These are phyloP conservation scores for Penicillium samsonianum DNA, from an alignment of 495 filamentous ascomycete species.

Conservation along the genomic window DNA sequence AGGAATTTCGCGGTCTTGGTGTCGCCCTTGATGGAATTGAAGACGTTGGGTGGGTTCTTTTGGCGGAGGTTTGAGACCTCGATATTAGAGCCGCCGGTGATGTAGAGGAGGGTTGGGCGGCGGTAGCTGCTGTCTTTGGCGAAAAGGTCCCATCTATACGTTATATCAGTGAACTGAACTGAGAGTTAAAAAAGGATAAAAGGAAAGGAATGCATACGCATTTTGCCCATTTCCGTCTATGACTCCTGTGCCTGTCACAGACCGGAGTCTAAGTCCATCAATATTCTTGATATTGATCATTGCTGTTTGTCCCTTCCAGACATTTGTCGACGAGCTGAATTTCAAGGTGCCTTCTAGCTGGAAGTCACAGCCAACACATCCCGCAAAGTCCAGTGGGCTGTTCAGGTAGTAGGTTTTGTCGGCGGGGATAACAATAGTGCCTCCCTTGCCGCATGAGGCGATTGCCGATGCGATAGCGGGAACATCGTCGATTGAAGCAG, in stretches of 20 bases:
- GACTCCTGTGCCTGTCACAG: slow-evolving; percentile 40
- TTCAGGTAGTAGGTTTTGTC: slow-evolving; percentile 43
- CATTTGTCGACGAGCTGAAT: slow-evolving; percentile 35
- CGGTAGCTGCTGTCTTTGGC: slow-evolving; percentile 36
- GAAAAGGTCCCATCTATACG: slow-evolving; percentile 41
- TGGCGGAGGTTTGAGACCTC: slow-evolving; percentile 35
- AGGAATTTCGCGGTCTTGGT: slow-evolving; percentile 34
- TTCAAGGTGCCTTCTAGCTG: slow-evolving; percentile 46
- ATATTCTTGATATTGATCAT: slow-evolving; percentile 42
- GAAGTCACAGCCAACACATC: slow-evolving; percentile 42
- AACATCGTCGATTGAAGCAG: slow-evolving; percentile 36
- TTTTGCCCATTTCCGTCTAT: slow-evolving; percentile 51
- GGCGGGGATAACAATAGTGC: slow-evolving; percentile 46
- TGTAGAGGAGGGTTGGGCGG: slow-evolving; percentile 45
- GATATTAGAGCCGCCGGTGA: slow-evolving; percentile 38
- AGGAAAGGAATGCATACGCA: slow-evolving; percentile 20
- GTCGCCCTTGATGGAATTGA: slow-evolving; percentile 40
- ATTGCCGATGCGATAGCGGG: slow-evolving; percentile 42
- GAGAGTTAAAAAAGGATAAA: background rate
- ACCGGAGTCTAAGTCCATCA: slow-evolving; percentile 37
- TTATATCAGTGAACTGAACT: background rate
- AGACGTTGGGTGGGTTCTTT: slow-evolving; percentile 49
- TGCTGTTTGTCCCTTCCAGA: slow-evolving; percentile 41
- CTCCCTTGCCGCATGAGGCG: slow-evolving; percentile 40
- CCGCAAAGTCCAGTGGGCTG: slow-evolving; percentile 41